Evolutionary conservation across 495 filamentous ascomycete species (phyloP).

Genomic region (Friedmanniomyces simplex): DNA sequence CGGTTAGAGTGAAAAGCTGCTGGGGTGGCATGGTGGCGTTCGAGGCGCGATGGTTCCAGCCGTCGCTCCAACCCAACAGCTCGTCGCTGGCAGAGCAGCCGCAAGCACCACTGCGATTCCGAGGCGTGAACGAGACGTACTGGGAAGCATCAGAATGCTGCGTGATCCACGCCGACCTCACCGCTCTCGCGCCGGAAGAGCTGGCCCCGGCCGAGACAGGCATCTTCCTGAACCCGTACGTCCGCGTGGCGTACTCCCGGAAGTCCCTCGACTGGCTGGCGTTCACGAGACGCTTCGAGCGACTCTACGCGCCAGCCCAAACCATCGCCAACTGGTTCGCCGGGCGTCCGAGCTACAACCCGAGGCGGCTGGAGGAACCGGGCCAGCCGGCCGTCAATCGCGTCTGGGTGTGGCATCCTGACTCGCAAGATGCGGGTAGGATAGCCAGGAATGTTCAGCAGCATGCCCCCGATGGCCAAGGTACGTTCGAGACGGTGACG

Average conservation of each 20-base stretch:
- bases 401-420: conserved; percentile 6
- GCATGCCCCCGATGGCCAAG: background rate
- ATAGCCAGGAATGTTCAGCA: no score
- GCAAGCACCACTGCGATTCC: conserved; percentile 48
- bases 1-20: conserved; percentile 64
- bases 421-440: background rate
- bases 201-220: conserved; percentile 9
- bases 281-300: conserved; percentile 25
- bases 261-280: conserved; percentile 23
- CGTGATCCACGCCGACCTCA: conserved; percentile 31
- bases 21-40: conserved; percentile 80
- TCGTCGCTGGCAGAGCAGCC: background rate
- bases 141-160: conserved; percentile 78
- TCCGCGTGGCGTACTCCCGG: conserved; percentile 27
- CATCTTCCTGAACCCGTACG: conserved; percentile 32
- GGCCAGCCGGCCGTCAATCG: conserved; percentile 7
- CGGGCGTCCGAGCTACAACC: background rate
- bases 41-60: conserved; percentile 55
- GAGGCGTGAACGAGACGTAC: conserved; percentile 51
- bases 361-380: background rate
- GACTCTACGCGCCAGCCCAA: background rate
- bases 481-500: background rate
- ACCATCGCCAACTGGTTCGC: background rate
- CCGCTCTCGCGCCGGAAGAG: conserved; percentile 8
- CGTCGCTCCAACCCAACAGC: background rate